Conservation (phyloP, 2,329 filamentous ascomycete species). For the Microsporum canis region DNA sequence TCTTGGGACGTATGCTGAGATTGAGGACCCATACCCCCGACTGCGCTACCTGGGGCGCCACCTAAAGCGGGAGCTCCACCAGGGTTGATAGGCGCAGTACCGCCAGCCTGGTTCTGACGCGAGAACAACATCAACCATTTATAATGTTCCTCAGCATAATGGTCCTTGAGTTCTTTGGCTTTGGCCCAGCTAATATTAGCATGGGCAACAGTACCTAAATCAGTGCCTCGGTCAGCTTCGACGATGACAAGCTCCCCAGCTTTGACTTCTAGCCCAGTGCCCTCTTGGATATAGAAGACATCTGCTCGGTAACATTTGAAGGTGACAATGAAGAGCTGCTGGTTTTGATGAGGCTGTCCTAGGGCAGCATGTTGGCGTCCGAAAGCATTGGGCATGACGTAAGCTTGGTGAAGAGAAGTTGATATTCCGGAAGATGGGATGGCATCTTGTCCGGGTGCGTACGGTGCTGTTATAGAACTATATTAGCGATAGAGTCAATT, state of each 20-base stretch:
- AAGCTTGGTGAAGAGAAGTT: slow-evolving; percentile 30
- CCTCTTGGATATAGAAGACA: slow-evolving; percentile 94
- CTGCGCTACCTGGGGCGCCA: slow-evolving; percentile 55
- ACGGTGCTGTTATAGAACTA: slow-evolving; percentile 27
- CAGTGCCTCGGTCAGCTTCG: slow-evolving; percentile 90
- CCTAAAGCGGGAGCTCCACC: slow-evolving; percentile 52
- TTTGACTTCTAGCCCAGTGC: slow-evolving; percentile 81
- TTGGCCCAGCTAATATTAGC: slow-evolving; percentile 79
- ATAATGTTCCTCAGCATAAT: slow-evolving; percentile 90
- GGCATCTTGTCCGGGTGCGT: slow-evolving; percentile 32
- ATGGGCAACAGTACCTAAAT: slow-evolving; percentile 82
- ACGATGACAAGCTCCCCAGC: slow-evolving; percentile 92
- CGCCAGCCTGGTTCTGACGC: slow-evolving; percentile 49
- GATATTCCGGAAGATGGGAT: slow-evolving; percentile 27
- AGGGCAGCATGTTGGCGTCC: slow-evolving; percentile 29
- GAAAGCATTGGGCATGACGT: slow-evolving; percentile 29
- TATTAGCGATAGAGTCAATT: background rate
- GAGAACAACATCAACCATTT: slow-evolving; percentile 99
- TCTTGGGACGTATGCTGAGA: slow-evolving; percentile 64
- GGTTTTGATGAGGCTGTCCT: slow-evolving; percentile 31
- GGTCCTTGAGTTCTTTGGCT: slow-evolving; percentile 79
- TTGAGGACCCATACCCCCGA: slow-evolving; percentile 67
- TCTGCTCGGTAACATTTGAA: slow-evolving; percentile 96
- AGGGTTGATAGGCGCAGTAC: slow-evolving; percentile 29
- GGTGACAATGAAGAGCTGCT: slow-evolving; percentile 67